Evolutionary conservation across 805 yeast species (phyloP).

Genomic region (Jamesozyma piceae): DNA sequence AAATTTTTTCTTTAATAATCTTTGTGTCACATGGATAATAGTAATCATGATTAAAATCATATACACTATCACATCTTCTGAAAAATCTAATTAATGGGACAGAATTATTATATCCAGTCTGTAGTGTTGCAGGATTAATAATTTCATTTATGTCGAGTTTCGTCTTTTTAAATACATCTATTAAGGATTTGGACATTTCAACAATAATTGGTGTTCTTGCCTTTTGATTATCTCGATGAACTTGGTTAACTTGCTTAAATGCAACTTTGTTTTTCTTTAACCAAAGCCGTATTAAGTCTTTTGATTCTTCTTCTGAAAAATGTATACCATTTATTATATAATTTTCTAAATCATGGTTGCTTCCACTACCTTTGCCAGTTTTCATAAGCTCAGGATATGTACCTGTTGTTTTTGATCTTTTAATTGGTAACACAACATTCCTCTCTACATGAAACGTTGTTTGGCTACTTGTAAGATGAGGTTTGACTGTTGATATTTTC

Average conservation of each 20-base stretch:
- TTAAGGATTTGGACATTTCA: constrained; percentile 30
- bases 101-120: constrained; percentile 13
- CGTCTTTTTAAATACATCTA: constrained; percentile 25
- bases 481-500: not conserved
- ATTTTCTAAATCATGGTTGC: constrained; percentile 5
- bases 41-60: constrained; percentile 39
- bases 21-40: constrained; percentile 45
- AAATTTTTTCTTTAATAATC: constrained; percentile 36
- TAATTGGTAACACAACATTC: not conserved
- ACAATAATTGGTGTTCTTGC: constrained; percentile 43
- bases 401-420: constrained; percentile 4
- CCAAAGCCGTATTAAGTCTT: constrained; percentile 2
- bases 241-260: constrained; percentile 32
- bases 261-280: constrained; percentile 7
- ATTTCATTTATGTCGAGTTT: constrained; percentile 12
- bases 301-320: constrained; percentile 19
- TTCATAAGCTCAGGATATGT: not conserved
- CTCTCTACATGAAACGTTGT: not conserved
- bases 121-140: constrained; percentile 22
- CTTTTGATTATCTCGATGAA: constrained; percentile 39
- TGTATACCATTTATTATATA: constrained; percentile 18
- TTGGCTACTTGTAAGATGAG: not conserved
- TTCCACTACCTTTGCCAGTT: not conserved
- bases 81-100: constrained; percentile 45
- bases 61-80: constrained; percentile 40